Conservation (phyloP, 2,329 filamentous ascomycete genomes). For the Aspergillus ruber region DNA sequence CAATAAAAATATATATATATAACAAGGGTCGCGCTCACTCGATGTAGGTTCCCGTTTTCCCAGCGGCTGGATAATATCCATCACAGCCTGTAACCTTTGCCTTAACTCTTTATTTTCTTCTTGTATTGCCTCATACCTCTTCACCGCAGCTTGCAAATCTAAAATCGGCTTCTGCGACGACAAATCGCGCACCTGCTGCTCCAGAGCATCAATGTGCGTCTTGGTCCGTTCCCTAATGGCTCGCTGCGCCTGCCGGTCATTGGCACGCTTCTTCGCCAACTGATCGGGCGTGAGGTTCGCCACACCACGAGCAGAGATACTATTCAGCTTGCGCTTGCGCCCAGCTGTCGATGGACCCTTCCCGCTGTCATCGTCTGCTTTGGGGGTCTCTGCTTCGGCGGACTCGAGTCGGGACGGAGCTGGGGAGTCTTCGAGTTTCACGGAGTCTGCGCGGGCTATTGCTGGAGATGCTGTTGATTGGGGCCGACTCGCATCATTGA, state of each 20-base stretch:
- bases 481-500: constrained; percentile 5
- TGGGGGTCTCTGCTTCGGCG: constrained; percentile 15
- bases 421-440: constrained; percentile 23
- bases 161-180: constrained; percentile 75
- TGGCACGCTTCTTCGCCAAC: constrained; percentile 81
- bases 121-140: constrained; percentile 70
- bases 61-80: constrained; percentile 48
- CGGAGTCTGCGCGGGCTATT: constrained; percentile 4
- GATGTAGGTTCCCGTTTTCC: constrained; percentile 30
- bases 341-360: constrained; percentile 19
- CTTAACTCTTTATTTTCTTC: constrained; percentile 75
- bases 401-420: constrained; percentile 18
- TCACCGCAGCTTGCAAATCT: constrained; percentile 69
- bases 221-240: constrained; percentile 78
- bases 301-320: constrained; percentile 60
- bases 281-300: constrained; percentile 83
- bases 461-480: constrained; percentile 4
- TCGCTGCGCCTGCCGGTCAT: constrained; percentile 81
- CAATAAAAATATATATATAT: neutral
- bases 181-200: constrained; percentile 66
- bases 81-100: constrained; percentile 58
- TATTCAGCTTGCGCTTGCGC: constrained; percentile 39
- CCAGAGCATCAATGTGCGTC: constrained; percentile 68
- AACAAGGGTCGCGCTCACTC: constrained; percentile 2
- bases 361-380: constrained; percentile 9